Percentiles rank a stretch among this genome's conserved stretches.
Conservation (phyloP, 306 rosid genomes). For the Canavalia gladiata region DNA sequence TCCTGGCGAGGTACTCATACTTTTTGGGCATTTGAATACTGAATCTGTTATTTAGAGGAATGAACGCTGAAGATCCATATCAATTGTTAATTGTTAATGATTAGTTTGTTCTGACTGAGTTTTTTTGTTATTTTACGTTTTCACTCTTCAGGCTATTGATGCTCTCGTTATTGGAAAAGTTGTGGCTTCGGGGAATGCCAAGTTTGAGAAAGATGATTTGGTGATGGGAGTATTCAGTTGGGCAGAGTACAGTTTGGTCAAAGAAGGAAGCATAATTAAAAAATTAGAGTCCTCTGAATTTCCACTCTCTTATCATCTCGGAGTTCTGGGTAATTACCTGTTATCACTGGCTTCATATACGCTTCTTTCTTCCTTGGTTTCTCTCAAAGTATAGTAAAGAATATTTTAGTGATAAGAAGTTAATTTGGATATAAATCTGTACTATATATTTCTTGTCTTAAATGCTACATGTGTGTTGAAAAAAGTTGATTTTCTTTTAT, state of each 20-base stretch:
- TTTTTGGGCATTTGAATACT: neutral
- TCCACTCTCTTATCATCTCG: slow-evolving; percentile 69
- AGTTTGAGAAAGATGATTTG: slow-evolving; percentile 73
- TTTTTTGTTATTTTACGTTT: neutral
- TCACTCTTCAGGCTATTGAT: slow-evolving; percentile 59
- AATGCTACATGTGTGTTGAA: no score
- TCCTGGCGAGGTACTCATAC: slow-evolving; percentile 58
- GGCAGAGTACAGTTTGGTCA: slow-evolving; percentile 74
- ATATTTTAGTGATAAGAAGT: neutral
- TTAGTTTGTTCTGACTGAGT: neutral
- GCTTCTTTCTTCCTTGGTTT: no score
- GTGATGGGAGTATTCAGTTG: slow-evolving; percentile 71
- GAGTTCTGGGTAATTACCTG: slow-evolving; percentile 60
- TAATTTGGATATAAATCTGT: no score
- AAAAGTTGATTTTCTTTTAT: no score
- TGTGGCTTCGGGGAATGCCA: slow-evolving; percentile 64
- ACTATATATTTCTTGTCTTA: no score
- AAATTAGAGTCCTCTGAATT: slow-evolving; percentile 70
- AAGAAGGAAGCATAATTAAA: slow-evolving; percentile 57
- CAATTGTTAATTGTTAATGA: neutral
- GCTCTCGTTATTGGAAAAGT: slow-evolving; percentile 65
- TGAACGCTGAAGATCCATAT: neutral
- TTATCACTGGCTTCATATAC: no score
- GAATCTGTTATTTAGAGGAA: neutral
- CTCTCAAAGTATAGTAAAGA: neutral